Conservation (phyloP, 768 basidiomycete species). For the Hydnomerulius pinastri region DNA sequence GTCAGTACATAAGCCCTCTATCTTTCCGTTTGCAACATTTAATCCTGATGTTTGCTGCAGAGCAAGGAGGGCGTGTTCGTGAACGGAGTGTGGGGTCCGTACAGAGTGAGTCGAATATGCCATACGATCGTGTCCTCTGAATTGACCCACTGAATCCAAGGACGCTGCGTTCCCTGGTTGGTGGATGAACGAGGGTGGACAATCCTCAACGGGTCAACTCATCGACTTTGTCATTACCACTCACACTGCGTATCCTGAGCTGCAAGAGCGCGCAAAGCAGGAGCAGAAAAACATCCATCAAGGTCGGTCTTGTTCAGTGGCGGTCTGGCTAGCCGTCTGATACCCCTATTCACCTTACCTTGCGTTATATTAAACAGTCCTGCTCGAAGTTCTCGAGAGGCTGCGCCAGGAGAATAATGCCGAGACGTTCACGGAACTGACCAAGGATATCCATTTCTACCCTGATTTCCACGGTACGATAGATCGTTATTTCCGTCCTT, state of each 20-base stretch:
- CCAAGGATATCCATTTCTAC: constrained; percentile 90
- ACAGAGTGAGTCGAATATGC: constrained; percentile 50
- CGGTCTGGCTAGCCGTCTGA: not conserved
- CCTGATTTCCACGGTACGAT: constrained; percentile 86
- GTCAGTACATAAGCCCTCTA: constrained; percentile 35
- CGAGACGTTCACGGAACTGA: constrained; percentile 76
- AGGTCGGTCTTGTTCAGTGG: constrained; percentile 34
- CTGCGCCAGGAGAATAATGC: constrained; percentile 56
- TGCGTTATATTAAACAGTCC: constrained; percentile 43
- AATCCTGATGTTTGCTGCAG: constrained; percentile 35
- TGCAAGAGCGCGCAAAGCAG: constrained; percentile 63
- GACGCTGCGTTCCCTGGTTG: constrained; percentile 90
- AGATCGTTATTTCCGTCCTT: not conserved
- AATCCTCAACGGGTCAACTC: constrained; percentile 93
- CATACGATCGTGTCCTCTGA: not conserved
- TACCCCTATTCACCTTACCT: not conserved
- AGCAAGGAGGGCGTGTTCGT: constrained; percentile 85
- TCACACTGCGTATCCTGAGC: constrained; percentile 79
- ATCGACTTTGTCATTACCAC: constrained; percentile 95
- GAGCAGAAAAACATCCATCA: constrained; percentile 60
- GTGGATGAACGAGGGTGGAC: constrained; percentile 99
- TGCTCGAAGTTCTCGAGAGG: constrained; percentile 72
- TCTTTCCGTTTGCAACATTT: not conserved
- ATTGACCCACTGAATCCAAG: constrained; percentile 32
- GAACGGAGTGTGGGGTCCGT: constrained; percentile 91